These are phyloP conservation scores for Aleurites moluccanus DNA, from an alignment of 441 rosid genomes.

Conservation along the genomic window DNA sequence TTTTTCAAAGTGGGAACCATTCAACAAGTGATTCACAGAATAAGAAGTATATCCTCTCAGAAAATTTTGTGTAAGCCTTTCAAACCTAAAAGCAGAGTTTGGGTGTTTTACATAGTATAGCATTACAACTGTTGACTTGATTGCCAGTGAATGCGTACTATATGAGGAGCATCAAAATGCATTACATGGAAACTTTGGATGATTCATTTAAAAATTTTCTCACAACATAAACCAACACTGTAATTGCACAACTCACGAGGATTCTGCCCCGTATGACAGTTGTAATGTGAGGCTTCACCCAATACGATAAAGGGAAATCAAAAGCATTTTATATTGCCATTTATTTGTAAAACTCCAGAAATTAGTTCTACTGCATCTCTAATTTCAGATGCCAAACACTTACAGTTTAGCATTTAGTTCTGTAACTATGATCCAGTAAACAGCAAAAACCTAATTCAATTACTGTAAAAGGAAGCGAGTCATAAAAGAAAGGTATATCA, in stretches of 20 bases:
- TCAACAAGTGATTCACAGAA: neutral
- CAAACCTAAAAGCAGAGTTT: neutral
- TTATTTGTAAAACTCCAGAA: neutral
- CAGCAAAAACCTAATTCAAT: neutral
- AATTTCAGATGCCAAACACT: conserved; percentile 1
- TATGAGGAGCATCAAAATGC: neutral
- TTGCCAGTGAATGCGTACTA: neutral
- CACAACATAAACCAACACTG: neutral
- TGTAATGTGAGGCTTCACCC: neutral
- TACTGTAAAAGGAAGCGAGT: neutral
- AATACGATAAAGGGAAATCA: neutral
- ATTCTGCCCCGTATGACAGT: neutral
- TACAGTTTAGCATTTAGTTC: neutral
- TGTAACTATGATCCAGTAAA: neutral
- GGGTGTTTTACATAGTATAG: neutral
- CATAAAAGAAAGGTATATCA: neutral
- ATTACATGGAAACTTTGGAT: neutral
- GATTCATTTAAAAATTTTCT: neutral
- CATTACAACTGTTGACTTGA: neutral
- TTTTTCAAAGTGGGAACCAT: neutral
- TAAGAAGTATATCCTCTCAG: neutral
- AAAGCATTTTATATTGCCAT: neutral
- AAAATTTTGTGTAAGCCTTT: neutral
- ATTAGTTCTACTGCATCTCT: neutral
- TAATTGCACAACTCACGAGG: neutral